Evolutionary conservation across 805 yeast species (phyloP).

Genomic region (Lipomyces chichibuensis): DNA sequence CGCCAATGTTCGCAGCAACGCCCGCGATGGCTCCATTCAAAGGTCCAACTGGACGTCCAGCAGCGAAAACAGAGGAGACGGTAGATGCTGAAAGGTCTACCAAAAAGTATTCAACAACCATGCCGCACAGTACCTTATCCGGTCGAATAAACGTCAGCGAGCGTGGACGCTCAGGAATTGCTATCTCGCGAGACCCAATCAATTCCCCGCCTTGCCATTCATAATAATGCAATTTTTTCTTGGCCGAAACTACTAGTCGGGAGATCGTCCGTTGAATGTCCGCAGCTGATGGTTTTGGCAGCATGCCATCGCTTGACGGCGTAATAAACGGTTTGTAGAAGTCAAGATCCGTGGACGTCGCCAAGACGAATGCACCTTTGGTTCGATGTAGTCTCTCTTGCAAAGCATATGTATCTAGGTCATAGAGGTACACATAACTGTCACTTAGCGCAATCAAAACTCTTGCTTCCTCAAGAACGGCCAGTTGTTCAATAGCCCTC

Average conservation of each 20-base stretch:
- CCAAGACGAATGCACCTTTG: constrained; percentile 44
- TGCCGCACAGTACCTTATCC: constrained; percentile 27
- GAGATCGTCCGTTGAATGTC: constrained; percentile 38
- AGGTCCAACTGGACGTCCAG: constrained; percentile 33
- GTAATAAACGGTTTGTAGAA: constrained; percentile 12
- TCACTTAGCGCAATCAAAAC: constrained; percentile 44
- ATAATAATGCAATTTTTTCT: constrained; percentile 30
- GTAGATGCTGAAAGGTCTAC: constrained; percentile 26
- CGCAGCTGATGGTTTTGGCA: constrained; percentile 9
- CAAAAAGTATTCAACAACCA: constrained; percentile 29
- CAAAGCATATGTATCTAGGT: constrained; percentile 41
- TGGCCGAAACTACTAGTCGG: constrained; percentile 40
- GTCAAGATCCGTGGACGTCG: constrained; percentile 29
- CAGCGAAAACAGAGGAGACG: constrained; percentile 28
- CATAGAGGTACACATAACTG: constrained; percentile 43
- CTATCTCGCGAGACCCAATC: constrained; percentile 27
- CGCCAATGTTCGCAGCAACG: constrained; percentile 27
- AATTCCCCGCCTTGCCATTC: constrained; percentile 35
- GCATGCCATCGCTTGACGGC: constrained; percentile 1
- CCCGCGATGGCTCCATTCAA: constrained; percentile 38
- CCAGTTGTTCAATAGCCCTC: constrained; percentile 43
- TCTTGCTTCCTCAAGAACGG: constrained; percentile 43
- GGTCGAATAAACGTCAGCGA: constrained; percentile 28
- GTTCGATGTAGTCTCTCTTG: constrained; percentile 45
- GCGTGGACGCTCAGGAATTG: constrained; percentile 31